Evolutionary conservation across 2,329 filamentous ascomycete species (phyloP), one percentile per base, ranked within the genome.

Genomic region (Xylariaceae sp.): DNA sequence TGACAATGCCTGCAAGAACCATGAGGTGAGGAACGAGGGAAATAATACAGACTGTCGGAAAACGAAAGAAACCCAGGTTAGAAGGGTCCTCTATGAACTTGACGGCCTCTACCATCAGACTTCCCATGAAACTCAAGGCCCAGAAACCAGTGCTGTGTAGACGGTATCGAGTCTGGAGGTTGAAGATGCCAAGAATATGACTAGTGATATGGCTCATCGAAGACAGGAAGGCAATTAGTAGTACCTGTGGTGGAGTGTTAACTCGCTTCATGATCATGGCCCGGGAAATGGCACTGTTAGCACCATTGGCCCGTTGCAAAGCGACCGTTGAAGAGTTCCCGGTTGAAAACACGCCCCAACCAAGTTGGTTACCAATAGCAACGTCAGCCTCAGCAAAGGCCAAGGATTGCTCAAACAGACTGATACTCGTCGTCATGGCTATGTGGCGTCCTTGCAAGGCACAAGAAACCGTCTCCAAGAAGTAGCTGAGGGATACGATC

Each of bases 301-400:
- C 70, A 8, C 73, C 72, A 47, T 63, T 73, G 1, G 75, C 67
- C 23, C 75, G 68, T 34, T 77, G 74, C 10, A 76, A 73, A 50
- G 81, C 78, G 56, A 81, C 72, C 17, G 75, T 76, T 1, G 78
- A 63, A 34, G 72, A 66, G 57, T 65, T 70, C 51, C 72, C 78
- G 78, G 58, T 81, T 71, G 64, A 79, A 68, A 89, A 88, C 0
- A 85, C 68, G 0, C 87, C 85, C 73, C 92, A 84, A 10, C 88
- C 88, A 11, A 96, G 82, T 54, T 92, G 89, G 65, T 87, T 89
- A 67, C 87, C 87, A 51, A 97, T 87, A 64, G 92, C 89, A 35
- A 90, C 88, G 72, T 99, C 94, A 7, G 93, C 93, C 74, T 99
- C 94, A 9, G 93, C 91, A 75, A 97, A 99, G 2, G 93, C 93